phyloP scores from a whole-genome alignment of 2,329 filamentous ascomycete genomes.

The Orbilia quercus region DNA sequence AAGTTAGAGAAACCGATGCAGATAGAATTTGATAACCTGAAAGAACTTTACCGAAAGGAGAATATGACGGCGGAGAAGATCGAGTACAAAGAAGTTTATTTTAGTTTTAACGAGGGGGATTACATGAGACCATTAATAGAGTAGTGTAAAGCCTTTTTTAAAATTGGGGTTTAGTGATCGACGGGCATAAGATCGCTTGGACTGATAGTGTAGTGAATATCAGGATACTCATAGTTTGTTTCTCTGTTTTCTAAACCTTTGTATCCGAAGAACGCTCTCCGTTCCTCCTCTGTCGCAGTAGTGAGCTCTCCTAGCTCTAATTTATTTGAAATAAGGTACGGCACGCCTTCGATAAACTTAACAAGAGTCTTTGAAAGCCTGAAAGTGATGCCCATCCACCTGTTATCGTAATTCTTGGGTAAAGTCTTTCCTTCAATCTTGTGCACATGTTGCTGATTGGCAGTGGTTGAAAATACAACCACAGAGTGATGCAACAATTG shows the following conservation, averaged over 20 bases:
- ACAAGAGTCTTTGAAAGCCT: slow-evolving; percentile 18
- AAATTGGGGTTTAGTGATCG: neutral
- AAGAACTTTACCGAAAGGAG: slow-evolving; percentile 13
- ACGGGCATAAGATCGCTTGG: slow-evolving; percentile 20
- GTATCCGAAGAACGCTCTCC: slow-evolving; percentile 15
- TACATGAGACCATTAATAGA: slow-evolving; percentile 27
- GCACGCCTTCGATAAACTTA: slow-evolving; percentile 15
- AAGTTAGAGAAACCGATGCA: slow-evolving; percentile 10
- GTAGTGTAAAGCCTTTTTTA: slow-evolving; percentile 3
- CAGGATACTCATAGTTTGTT: slow-evolving; percentile 13
- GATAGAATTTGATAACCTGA: slow-evolving; percentile 5
- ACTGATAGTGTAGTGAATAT: slow-evolving; percentile 27
- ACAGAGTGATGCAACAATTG: slow-evolving; percentile 20
- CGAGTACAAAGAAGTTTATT: slow-evolving; percentile 22
- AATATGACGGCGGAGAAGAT: slow-evolving; percentile 27
- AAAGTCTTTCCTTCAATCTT: slow-evolving; percentile 17
- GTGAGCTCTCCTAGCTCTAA: slow-evolving; percentile 20
- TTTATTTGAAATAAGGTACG: slow-evolving; percentile 9
- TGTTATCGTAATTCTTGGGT: slow-evolving; percentile 22
- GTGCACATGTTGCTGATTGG: slow-evolving; percentile 22
- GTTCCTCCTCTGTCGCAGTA: slow-evolving; percentile 20
- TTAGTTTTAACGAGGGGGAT: slow-evolving; percentile 25
- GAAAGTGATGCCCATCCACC: slow-evolving; percentile 19
- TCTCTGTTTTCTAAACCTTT: slow-evolving; percentile 22
- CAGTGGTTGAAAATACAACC: slow-evolving; percentile 15